These are phyloP conservation scores for Calonectria fujianensis DNA, from an alignment of 2,329 filamentous ascomycete genomes.

Conservation along the genomic window DNA sequence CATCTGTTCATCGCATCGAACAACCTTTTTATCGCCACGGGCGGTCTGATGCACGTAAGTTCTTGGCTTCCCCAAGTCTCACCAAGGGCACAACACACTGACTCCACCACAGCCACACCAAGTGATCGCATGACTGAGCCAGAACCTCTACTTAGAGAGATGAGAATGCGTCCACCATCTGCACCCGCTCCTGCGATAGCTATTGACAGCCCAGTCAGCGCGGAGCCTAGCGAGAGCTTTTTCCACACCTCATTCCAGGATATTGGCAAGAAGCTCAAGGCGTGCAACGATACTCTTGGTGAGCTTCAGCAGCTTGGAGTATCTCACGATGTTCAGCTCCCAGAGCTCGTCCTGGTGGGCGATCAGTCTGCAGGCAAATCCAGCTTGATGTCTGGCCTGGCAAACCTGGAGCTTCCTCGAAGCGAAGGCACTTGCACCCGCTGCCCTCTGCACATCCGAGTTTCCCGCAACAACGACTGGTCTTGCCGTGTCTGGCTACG, in stretches of 20 bases:
- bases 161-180: slow-evolving; percentile 55
- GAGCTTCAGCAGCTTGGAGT: slow-evolving; percentile 84
- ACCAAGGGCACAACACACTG: slow-evolving; percentile 36
- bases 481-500: slow-evolving; percentile 81
- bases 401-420: slow-evolving; percentile 82
- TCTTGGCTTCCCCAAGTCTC: not conserved
- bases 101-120: slow-evolving; percentile 58
- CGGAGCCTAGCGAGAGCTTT: slow-evolving; percentile 60
- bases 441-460: slow-evolving; percentile 87
- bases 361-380: slow-evolving; percentile 92
- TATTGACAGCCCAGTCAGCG: slow-evolving; percentile 50
- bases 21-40: slow-evolving; percentile 54
- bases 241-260: slow-evolving; percentile 67
- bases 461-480: slow-evolving; percentile 77
- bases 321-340: slow-evolving; percentile 81
- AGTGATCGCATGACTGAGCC: slow-evolving; percentile 60
- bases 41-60: slow-evolving; percentile 65
- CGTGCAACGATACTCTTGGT: slow-evolving; percentile 79
- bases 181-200: slow-evolving; percentile 35
- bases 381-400: slow-evolving; percentile 78
- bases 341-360: slow-evolving; percentile 88
- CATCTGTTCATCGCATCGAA: slow-evolving; percentile 41
- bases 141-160: slow-evolving; percentile 62
- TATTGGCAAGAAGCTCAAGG: slow-evolving; percentile 78
- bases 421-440: slow-evolving; percentile 84